Evolutionary conservation across 306 rosid genomes (phyloP).

Genomic region (Lagenaria siceraria): DNA sequence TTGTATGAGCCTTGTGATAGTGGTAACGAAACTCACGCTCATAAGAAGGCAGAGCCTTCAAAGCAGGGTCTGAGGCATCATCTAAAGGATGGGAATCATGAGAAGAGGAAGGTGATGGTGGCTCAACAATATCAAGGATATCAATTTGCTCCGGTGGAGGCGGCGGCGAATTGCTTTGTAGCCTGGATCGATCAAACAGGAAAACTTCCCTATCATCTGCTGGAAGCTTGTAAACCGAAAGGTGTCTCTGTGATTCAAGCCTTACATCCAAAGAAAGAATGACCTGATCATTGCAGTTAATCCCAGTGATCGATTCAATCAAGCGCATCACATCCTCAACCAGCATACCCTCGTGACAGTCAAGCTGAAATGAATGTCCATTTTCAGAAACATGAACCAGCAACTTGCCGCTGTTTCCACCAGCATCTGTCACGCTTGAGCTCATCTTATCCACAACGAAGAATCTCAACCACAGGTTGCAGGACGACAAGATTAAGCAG

Average conservation of each 20-base stretch:
- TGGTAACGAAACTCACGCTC: constrained; percentile 85
- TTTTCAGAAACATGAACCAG: constrained; percentile 84
- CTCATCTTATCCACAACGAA: constrained; percentile 46
- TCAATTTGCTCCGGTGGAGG: constrained; percentile 59
- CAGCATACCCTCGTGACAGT: constrained; percentile 45
- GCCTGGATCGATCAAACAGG: constrained; percentile 67
- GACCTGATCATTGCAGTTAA: constrained; percentile 55
- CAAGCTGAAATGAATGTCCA: constrained; percentile 68
- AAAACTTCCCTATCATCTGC: constrained; percentile 63
- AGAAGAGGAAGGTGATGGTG: constrained; percentile 48
- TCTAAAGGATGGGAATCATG: constrained; percentile 74
- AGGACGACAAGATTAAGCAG: constrained; percentile 14
- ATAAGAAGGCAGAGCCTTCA: constrained; percentile 88
- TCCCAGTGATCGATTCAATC: constrained; percentile 43
- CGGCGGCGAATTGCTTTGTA: constrained; percentile 39
- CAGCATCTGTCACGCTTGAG: constrained; percentile 36
- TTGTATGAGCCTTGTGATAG: constrained; percentile 45
- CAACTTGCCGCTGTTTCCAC: constrained; percentile 44
- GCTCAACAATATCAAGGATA: constrained; percentile 32
- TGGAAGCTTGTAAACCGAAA: constrained; percentile 81
- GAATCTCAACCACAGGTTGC: constrained; percentile 9
- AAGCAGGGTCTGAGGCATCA: constrained; percentile 86
- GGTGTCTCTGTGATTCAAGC: constrained; percentile 57
- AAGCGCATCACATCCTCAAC: constrained; percentile 67
- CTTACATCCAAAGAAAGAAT: constrained; percentile 74